These are phyloP conservation scores for Kurtzmaniella quercitrusa DNA, from an alignment of 1,139 yeast genomes.

Conservation along the genomic window DNA sequence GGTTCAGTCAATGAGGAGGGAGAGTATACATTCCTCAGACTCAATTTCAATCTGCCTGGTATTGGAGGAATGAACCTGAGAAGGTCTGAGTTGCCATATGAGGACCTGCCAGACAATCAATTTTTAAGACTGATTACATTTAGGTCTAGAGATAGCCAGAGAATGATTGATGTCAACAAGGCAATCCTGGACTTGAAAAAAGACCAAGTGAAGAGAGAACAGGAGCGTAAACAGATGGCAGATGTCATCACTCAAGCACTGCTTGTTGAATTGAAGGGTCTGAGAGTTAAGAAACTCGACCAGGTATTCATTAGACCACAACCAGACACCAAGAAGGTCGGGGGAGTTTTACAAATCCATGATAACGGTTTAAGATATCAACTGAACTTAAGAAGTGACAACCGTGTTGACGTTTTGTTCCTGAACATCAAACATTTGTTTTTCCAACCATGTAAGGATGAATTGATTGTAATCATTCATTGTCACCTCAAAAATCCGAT, in stretches of 20 bases:
- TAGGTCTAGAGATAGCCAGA: slow-evolving; percentile 85
- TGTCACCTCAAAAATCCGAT: slow-evolving; percentile 90
- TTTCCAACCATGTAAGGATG: slow-evolving; percentile 96
- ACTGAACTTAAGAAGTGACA: slow-evolving; percentile 77
- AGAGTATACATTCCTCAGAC: slow-evolving; percentile 82
- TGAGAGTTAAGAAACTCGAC: slow-evolving; percentile 82
- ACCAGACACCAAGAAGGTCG: slow-evolving; percentile 92
- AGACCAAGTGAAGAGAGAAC: slow-evolving; percentile 85
- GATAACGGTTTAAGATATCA: slow-evolving; percentile 95
- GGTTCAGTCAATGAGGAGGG: slow-evolving; percentile 97
- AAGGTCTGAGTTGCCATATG: slow-evolving; percentile 82
- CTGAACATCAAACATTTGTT: slow-evolving; percentile 89
- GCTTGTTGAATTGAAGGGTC: slow-evolving; percentile 70
- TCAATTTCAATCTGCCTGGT: slow-evolving; percentile 94
- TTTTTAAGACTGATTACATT: slow-evolving; percentile 85
- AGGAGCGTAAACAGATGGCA: slow-evolving; percentile 86
- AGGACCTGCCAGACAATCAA: slow-evolving; percentile 79
- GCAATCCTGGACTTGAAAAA: slow-evolving; percentile 91
- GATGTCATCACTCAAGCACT: slow-evolving; percentile 94
- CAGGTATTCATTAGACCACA: slow-evolving; percentile 91
- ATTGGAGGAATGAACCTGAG: slow-evolving; percentile 68
- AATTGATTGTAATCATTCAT: slow-evolving; percentile 86
- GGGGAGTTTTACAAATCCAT: slow-evolving; percentile 88
- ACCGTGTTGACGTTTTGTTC: slow-evolving; percentile 81
- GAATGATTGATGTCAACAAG: slow-evolving; percentile 87